Percentiles rank a stretch among this genome's conserved stretches.
phyloP scores from a whole-genome alignment of 345 rosid species.

The Boechera divaricarpa region DNA sequence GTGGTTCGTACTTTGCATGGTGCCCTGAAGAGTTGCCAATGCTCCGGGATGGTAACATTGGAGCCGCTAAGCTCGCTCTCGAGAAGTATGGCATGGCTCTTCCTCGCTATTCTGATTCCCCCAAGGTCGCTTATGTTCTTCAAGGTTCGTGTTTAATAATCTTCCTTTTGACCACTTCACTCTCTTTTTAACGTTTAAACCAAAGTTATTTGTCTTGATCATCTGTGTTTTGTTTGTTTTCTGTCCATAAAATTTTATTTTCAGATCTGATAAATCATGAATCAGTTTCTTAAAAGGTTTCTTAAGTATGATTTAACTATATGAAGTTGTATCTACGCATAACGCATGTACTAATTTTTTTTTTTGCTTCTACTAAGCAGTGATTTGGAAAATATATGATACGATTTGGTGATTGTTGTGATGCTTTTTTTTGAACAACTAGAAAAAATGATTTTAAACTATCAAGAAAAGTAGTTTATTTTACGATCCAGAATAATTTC shows the following conservation, averaged over 20 bases:
- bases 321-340: no score
- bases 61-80: slow-evolving; percentile 87
- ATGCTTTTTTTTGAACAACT: no score
- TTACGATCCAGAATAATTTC: not conserved
- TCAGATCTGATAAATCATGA: not conserved
- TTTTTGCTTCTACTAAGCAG: not conserved
- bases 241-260: not conserved
- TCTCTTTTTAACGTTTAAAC: not conserved
- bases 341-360: not conserved
- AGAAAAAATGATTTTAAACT: not conserved
- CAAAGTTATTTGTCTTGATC: not conserved
- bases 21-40: slow-evolving; percentile 76
- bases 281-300: not conserved
- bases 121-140: slow-evolving; percentile 90
- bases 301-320: not conserved
- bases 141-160: slow-evolving; percentile 56
- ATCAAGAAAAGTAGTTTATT: not conserved
- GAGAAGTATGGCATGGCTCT: slow-evolving; percentile 83
- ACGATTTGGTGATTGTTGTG: not conserved
- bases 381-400: not conserved
- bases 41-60: slow-evolving; percentile 78
- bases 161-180: not conserved
- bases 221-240: not conserved
- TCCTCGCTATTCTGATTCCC: slow-evolving; percentile 87
- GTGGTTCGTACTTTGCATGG: slow-evolving; percentile 87